Evolutionary conservation across 768 basidiomycete species (phyloP), one percentile per base, ranked within the genome.

Genomic region (Lentinula guzmanii): DNA sequence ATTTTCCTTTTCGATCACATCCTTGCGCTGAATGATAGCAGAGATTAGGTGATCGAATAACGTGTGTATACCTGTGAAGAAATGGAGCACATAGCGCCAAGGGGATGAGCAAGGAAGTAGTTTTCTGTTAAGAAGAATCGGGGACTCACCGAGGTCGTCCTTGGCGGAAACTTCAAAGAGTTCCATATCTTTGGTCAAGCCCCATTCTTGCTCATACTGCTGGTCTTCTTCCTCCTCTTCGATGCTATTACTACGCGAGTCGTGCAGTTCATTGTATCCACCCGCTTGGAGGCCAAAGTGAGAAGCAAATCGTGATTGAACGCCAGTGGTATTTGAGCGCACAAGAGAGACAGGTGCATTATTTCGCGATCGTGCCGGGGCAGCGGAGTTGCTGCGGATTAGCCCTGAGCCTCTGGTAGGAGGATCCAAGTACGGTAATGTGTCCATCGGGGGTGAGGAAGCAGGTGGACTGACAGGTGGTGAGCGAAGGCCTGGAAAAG

Each of bases 111-210:
- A 43, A 35, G 21, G 41, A 58, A 46, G 24, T 28, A 18, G 16
- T 67, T 59, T 58, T 59, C 24, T 16, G 5, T 18, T 21, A 37
- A 48, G 43, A 45, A 48, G 35, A 45, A 52, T n/a, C 31, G 28
- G 57, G 45, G 56, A 76, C 85, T 64, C 63, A 94, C 93, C 94
- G 35, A 75, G 69, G 69, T 91, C 89, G 67, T 95, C 93, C 74
- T 95, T 95, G 58, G 95, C 90, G 48, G 92, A 95, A 18, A 96
- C 92, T 70, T 96, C 92, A 65, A 91, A 92, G 16, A 95, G 80
- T 68, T 90, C 89, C 86, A 95, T 92, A 63, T 86, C 89, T 70
- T 89, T 89, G 69, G 81, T 85, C 42, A 90, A 78, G 5, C 90
- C 89, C 88, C 90, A 91, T 69, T 89, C 89, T 43, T 76, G 76